Conservation (phyloP, 768 basidiomycete species). For the Rhodosporidiobolus odoratus region DNA sequence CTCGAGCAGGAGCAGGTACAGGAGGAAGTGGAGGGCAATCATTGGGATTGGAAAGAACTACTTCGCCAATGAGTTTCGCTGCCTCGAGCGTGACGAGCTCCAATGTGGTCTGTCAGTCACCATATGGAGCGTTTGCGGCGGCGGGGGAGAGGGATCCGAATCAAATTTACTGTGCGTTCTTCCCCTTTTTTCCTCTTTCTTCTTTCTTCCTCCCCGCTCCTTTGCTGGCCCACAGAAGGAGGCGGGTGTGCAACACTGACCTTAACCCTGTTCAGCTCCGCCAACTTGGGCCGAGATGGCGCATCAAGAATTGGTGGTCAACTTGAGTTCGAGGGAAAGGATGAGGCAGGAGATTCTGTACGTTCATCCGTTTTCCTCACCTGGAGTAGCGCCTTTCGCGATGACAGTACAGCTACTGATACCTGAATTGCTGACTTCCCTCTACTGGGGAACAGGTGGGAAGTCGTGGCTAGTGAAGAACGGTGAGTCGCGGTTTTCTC, state of each 20-base stretch:
- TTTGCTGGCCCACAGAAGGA: not conserved
- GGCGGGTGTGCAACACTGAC: too few species aligned
- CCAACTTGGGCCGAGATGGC: constrained; percentile 44
- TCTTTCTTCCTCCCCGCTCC: not conserved
- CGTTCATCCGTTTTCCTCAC: not conserved
- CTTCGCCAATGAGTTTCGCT: constrained; percentile 21
- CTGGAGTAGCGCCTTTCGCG: too few species aligned
- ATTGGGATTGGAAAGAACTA: not conserved
- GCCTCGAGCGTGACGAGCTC: constrained; percentile 5
- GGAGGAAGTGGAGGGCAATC: too few species aligned
- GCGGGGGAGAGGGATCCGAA: constrained; percentile 13
- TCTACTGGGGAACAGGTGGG: constrained; percentile 32
- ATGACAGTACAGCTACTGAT: not conserved
- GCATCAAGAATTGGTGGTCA: constrained; percentile 42
- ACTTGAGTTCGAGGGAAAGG: constrained; percentile 42
- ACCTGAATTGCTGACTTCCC: not conserved
- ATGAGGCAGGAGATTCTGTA: constrained; percentile 44
- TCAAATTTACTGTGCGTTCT: constrained; percentile 23
- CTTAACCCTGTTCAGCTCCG: constrained; percentile 29
- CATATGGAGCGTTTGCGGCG: constrained; percentile 3
- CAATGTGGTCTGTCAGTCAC: not conserved
- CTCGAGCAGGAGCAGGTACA: too few species aligned
- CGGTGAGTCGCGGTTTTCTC: constrained; percentile 24
- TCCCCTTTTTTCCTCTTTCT: not conserved
- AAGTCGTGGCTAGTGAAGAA: constrained; percentile 44